Conservation (phyloP, 768 basidiomycete species). For the Leccinum boreale region DNA sequence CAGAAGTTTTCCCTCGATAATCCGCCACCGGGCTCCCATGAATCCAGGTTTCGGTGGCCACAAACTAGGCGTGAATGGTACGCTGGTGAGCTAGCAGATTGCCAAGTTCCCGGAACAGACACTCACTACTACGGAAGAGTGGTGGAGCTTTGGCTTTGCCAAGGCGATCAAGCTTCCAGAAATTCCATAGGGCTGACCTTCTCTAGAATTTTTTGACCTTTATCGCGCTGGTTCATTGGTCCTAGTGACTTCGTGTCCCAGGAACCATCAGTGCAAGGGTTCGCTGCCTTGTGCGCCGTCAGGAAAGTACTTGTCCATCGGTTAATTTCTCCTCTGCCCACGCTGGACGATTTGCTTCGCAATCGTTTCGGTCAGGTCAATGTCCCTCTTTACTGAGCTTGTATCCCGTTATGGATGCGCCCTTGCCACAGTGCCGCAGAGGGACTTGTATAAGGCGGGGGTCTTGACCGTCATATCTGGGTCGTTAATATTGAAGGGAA, state of each 20-base stretch:
- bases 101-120: neutral
- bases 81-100: neutral
- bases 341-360: neutral
- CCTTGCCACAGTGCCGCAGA: neutral
- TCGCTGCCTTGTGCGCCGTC: conserved; percentile 8
- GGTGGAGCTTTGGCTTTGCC: conserved; percentile 3
- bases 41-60: neutral
- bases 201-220: conserved; percentile 13
- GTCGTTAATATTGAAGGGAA: conserved; percentile 14
- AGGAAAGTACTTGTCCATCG: neutral
- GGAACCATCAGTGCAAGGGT: conserved; percentile 20
- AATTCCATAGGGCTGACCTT: conserved; percentile 10
- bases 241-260: conserved; percentile 14
- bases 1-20: neutral
- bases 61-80: neutral
- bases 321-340: neutral
- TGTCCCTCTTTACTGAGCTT: neutral
- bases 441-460: neutral
- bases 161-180: conserved; percentile 15
- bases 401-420: neutral
- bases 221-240: conserved; percentile 13
- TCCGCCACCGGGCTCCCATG: conserved; percentile 21
- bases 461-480: conserved; percentile 10
- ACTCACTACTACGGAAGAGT: neutral
- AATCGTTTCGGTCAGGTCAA: neutral